A percentile compares a stretch with the other conserved stretches of the same genome.
phyloP scores from a whole-genome alignment of 306 rosid species.

The Begonia masoniana region DNA sequence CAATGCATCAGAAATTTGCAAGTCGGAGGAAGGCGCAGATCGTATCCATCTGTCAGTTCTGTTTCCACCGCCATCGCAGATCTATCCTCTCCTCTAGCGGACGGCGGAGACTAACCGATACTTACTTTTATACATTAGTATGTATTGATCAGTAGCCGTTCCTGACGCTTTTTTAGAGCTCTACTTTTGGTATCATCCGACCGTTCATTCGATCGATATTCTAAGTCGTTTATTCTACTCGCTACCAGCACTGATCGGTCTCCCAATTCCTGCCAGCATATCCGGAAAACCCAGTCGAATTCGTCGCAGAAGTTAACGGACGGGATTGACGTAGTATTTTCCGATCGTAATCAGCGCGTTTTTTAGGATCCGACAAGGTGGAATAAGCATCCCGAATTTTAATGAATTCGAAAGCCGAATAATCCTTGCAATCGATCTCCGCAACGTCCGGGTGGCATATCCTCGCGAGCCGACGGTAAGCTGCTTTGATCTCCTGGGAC shows the following conservation, averaged over 20 bases:
- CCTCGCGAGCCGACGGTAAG: conserved; percentile 72
- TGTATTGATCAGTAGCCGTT: background rate
- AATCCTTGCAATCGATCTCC: conserved; percentile 32
- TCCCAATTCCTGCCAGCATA: conserved; percentile 76
- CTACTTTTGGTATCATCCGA: background rate
- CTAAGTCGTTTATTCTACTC: conserved; percentile 20
- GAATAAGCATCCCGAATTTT: conserved; percentile 76
- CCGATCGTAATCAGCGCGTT: conserved; percentile 77
- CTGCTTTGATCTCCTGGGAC: conserved; percentile 61
- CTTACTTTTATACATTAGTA: background rate
- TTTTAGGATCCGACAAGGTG: conserved; percentile 68
- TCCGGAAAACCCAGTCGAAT: conserved; percentile 28
- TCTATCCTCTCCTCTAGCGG: too few relatives aligned
- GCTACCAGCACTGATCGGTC: conserved; percentile 99
- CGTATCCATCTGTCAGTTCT: too few relatives aligned
- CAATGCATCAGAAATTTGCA: too few relatives aligned
- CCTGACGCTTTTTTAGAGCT: background rate
- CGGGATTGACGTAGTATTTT: conserved; percentile 28
- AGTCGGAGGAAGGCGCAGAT: too few relatives aligned
- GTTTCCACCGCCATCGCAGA: too few relatives aligned
- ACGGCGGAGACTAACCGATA: too few relatives aligned
- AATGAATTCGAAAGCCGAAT: conserved; percentile 67
- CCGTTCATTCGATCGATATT: background rate
- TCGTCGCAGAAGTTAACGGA: conserved; percentile 24
- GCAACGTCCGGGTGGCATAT: conserved; percentile 83